A percentile compares a stretch with the other conserved stretches of the same genome.
Evolutionary conservation across 257 asterid genomes (phyloP).

Genomic region (Solanum raphanifolium): DNA sequence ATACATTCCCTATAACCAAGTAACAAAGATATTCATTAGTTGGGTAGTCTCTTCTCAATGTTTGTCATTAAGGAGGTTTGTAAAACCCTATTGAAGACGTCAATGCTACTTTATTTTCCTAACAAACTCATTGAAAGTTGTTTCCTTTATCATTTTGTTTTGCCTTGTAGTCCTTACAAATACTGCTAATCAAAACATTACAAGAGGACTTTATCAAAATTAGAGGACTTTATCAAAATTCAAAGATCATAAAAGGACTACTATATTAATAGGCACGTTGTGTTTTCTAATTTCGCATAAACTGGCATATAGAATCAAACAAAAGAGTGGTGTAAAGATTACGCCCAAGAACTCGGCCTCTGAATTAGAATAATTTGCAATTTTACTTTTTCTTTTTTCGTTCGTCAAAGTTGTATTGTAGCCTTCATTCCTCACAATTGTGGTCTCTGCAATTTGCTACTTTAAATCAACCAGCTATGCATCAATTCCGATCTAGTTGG

Average conservation of each 20-base stretch:
- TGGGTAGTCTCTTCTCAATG: neutral
- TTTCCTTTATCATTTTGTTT: neutral
- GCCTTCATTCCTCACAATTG: neutral
- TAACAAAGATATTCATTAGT: neutral
- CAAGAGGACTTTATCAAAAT: neutral
- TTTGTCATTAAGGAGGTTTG: neutral
- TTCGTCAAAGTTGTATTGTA: neutral
- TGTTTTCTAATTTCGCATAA: neutral
- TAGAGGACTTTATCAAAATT: neutral
- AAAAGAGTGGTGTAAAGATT: neutral
- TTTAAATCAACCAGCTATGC: neutral
- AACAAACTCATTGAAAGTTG: neutral
- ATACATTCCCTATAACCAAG: neutral
- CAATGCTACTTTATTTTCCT: neutral
- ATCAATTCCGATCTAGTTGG: neutral
- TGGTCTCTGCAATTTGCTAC: neutral
- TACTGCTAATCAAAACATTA: neutral
- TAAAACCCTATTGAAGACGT: neutral
- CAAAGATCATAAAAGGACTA: neutral
- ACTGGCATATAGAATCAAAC: neutral
- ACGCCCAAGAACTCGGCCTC: neutral
- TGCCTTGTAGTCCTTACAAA: neutral
- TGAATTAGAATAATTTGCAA: neutral
- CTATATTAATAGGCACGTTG: neutral
- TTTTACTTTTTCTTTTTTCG: neutral